Percentiles rank a stretch among this genome's conserved stretches.
phyloP scores from a whole-genome alignment of 129 eudicot genomes.

The Saposhnikovia divaricata region DNA sequence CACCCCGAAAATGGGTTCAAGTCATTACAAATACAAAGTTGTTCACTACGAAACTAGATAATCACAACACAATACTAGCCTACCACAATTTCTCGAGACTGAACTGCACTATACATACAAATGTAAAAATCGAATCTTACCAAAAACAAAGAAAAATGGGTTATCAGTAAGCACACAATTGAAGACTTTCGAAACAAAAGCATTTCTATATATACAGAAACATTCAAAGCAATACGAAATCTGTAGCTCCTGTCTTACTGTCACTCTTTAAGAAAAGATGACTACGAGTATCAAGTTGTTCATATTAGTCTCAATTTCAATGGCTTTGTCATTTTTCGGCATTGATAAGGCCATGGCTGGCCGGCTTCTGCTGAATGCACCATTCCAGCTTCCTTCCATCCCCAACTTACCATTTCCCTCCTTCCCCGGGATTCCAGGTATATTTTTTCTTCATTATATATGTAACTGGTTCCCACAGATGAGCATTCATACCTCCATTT shows the following conservation, averaged over 20 bases:
- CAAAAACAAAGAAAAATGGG: not conserved
- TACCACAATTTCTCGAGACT: not conserved
- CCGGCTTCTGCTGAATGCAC: not conserved
- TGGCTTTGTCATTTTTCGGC: not conserved
- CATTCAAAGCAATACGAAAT: not conserved
- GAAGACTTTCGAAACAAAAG: not conserved
- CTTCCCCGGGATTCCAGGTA: constrained; percentile 9
- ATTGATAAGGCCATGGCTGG: not conserved
- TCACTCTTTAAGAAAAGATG: not conserved
- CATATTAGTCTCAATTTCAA: not conserved
- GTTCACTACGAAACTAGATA: not conserved
- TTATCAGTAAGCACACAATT: constrained; percentile 4
- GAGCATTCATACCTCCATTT: not conserved
- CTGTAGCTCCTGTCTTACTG: not conserved
- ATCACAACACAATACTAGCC: not conserved
- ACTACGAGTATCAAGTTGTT: not conserved
- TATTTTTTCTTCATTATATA: not conserved
- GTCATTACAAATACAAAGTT: not conserved
- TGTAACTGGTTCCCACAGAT: not conserved
- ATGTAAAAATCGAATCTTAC: not conserved
- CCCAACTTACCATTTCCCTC: constrained; percentile 10
- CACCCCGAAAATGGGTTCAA: not conserved
- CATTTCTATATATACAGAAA: not conserved
- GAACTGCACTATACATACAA: not conserved
- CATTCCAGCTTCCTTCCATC: constrained; percentile 1